Evolutionary conservation across 1,284 basidiomycete genomes (phyloP).

Genomic region (Cryptococcus neoformans): DNA sequence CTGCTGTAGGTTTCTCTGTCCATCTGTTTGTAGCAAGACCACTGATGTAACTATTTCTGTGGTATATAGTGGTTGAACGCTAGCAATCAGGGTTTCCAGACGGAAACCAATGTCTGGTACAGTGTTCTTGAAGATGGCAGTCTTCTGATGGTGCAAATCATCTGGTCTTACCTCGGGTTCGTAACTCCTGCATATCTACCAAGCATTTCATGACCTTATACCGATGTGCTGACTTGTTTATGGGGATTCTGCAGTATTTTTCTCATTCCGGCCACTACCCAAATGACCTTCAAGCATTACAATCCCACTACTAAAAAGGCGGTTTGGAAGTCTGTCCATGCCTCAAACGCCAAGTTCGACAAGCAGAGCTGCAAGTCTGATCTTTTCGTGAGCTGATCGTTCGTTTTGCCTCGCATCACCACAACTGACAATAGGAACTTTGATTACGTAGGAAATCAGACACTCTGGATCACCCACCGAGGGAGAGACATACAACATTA

Average conservation of each 20-base stretch:
- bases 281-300: slow-evolving; percentile 90
- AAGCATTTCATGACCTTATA: not conserved
- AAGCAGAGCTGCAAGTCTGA: slow-evolving; percentile 87
- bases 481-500: slow-evolving; percentile 71
- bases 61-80: slow-evolving; percentile 65
- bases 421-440: not conserved
- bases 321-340: slow-evolving; percentile 87
- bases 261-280: slow-evolving; percentile 69
- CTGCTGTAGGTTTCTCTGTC: slow-evolving; percentile 28
- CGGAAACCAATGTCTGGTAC: slow-evolving; percentile 93
- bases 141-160: slow-evolving; percentile 83
- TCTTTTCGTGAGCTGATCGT: slow-evolving; percentile 61
- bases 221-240: too few species aligned
- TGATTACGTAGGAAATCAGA: slow-evolving; percentile 56
- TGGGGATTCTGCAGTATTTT: slow-evolving; percentile 33
- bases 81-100: slow-evolving; percentile 69
- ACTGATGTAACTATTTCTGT: not conserved
- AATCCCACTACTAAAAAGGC: slow-evolving; percentile 73
- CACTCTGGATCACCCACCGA: slow-evolving; percentile 62
- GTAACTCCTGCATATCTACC: slow-evolving; percentile 39
- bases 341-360: slow-evolving; percentile 74
- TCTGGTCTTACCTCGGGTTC: slow-evolving; percentile 92
- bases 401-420: not conserved
- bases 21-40: too few species aligned
- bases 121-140: slow-evolving; percentile 77